These are phyloP conservation scores for Phytopythium cucurbitacearum DNA, from an alignment of 352 stramenopile genomes.

Conservation along the genomic window DNA sequence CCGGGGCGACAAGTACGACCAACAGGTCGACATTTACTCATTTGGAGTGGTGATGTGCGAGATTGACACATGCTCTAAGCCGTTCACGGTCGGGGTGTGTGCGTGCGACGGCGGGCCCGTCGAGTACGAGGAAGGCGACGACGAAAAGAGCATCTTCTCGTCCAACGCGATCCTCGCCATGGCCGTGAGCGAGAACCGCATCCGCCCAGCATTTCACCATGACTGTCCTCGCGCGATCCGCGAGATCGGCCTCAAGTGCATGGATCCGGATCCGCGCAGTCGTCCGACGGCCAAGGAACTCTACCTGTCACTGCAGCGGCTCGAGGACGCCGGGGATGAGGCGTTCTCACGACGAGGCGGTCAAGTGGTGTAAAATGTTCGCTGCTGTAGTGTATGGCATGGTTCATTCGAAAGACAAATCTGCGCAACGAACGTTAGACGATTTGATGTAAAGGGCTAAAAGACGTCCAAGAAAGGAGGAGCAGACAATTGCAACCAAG, in stretches of 20 bases:
- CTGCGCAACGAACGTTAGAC: too few relatives aligned
- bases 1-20: slow-evolving; percentile 36
- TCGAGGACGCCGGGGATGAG: slow-evolving; percentile 2
- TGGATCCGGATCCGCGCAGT: neutral
- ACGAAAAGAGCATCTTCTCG: slow-evolving; percentile 11
- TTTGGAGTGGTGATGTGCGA: slow-evolving; percentile 51
- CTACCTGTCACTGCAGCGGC: neutral
- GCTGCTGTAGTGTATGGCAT: too few relatives aligned
- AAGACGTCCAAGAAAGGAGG: too few relatives aligned
- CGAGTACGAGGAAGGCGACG: slow-evolving; percentile 2
- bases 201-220: slow-evolving; percentile 28
- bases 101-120: slow-evolving; percentile 2
- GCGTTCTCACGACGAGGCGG: neutral
- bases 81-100: slow-evolving; percentile 25
- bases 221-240: slow-evolving; percentile 29
- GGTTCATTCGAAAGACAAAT: too few relatives aligned
- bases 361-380: neutral
- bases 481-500: neutral
- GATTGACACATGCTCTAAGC: slow-evolving; percentile 40
- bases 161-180: slow-evolving; percentile 40
- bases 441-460: too few relatives aligned
- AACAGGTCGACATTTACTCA: slow-evolving; percentile 53
- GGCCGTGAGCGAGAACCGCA: slow-evolving; percentile 33
- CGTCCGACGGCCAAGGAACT: slow-evolving; percentile 6
- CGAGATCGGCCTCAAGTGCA: slow-evolving; percentile 15